A percentile compares a stretch with the other conserved stretches of the same genome.
These are phyloP conservation scores for Lachancea dasiensis DNA, from an alignment of 805 yeast genomes.

Conservation along the genomic window DNA sequence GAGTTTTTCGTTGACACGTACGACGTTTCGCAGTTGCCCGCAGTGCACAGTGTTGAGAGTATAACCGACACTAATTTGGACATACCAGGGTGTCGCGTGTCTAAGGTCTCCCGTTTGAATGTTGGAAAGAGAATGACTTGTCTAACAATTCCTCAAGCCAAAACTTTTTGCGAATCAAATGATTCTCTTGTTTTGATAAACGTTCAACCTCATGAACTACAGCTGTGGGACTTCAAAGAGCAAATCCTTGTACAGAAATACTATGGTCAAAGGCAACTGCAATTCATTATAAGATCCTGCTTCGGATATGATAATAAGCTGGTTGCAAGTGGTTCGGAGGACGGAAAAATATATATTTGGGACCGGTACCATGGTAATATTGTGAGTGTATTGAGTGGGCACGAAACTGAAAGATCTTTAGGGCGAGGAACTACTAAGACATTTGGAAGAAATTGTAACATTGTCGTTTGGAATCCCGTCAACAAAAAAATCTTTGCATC, in stretches of 20 bases:
- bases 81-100: constrained; percentile 21
- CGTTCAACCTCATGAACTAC: constrained; percentile 68
- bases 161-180: constrained; percentile 4
- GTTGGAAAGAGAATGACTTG: constrained; percentile 60
- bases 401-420: constrained; percentile 17
- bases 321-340: constrained; percentile 78
- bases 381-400: constrained; percentile 35
- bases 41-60: constrained; percentile 2
- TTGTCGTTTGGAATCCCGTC: constrained; percentile 67
- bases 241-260: constrained; percentile 56
- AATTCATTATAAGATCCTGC: constrained; percentile 66
- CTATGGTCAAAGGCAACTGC: constrained; percentile 66
- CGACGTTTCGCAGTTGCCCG: constrained; percentile 36
- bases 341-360: constrained; percentile 75
- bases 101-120: constrained; percentile 39
- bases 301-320: constrained; percentile 69
- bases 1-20: constrained; percentile 57
- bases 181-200: constrained; percentile 47
- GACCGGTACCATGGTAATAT: constrained; percentile 64
- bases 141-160: constrained; percentile 43
- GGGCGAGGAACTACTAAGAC: constrained; percentile 17
- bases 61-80: constrained; percentile 1
- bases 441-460: constrained; percentile 47
- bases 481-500: constrained; percentile 58
- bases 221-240: constrained; percentile 68